Conservation (phyloP, 129 eudicot genomes). For the Mikania micrantha region DNA sequence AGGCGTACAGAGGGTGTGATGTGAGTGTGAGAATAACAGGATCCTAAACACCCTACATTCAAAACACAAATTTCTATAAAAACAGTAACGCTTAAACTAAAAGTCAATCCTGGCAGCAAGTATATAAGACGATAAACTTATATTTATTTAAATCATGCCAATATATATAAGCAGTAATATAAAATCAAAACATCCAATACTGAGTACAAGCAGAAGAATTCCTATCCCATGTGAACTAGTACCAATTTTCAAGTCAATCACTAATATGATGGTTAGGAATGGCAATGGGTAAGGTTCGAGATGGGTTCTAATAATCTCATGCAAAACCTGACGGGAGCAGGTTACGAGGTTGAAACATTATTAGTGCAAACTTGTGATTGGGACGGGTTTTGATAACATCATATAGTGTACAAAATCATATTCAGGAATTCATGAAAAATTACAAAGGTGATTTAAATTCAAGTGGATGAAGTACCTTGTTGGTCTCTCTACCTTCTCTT, state of each 20-base stretch:
- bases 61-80: too few relatives aligned
- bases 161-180: not conserved
- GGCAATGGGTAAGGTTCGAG: not conserved
- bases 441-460: not conserved
- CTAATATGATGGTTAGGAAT: not conserved
- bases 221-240: not conserved
- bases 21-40: too few relatives aligned
- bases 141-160: not conserved
- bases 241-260: not conserved
- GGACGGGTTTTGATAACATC: too few relatives aligned
- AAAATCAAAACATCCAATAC: not conserved
- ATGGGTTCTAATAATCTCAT: not conserved
- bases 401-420: not conserved
- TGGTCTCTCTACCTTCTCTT: slow-evolving; percentile 14
- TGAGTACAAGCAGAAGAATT: not conserved
- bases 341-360: too few relatives aligned
- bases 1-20: too few relatives aligned
- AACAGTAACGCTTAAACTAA: too few relatives aligned
- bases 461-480: slow-evolving; percentile 6
- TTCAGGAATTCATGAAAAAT: not conserved
- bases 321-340: too few relatives aligned
- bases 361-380: too few relatives aligned
- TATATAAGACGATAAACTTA: not conserved
- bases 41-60: too few relatives aligned
- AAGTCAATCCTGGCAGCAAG: too few relatives aligned